phyloP scores from a whole-genome alignment of 176 grass and related monocot genomes.

The Oryza rufipogon region DNA sequence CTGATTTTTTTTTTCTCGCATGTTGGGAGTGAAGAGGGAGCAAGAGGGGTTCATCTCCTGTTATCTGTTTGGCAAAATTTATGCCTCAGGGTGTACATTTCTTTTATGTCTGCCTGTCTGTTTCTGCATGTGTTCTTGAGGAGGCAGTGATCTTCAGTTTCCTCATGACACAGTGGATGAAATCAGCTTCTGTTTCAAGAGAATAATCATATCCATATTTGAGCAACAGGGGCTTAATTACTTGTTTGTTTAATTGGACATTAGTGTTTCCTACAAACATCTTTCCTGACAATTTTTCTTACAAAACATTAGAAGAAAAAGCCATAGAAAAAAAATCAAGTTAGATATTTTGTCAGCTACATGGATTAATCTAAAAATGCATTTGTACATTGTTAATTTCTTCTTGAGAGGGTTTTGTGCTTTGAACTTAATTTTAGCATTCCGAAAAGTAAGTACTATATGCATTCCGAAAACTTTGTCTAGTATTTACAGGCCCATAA shows the following conservation, averaged over 20 bases:
- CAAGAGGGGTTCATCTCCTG: conserved; percentile 48
- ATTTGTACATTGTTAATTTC: not conserved
- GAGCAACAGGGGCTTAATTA: not conserved
- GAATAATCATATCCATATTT: conserved; percentile 10
- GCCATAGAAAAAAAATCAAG: not conserved
- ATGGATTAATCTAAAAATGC: not conserved
- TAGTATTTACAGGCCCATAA: not conserved
- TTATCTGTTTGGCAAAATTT: not conserved
- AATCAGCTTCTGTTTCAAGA: not conserved
- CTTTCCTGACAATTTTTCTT: not conserved
- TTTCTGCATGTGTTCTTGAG: not conserved
- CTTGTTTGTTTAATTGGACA: not conserved
- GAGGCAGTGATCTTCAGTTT: not conserved
- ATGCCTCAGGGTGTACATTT: conserved; percentile 11
- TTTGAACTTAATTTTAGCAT: not conserved
- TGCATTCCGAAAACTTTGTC: not conserved
- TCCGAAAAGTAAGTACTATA: not conserved
- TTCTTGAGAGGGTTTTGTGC: not conserved
- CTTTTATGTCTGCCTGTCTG: not conserved
- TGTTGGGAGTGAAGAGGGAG: conserved; percentile 39
- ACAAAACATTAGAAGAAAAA: not conserved
- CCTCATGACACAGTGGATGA: not conserved
- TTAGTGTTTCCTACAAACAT: not conserved
- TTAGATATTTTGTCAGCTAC: not conserved
- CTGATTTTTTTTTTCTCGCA: conserved; percentile 27